phyloP scores from a whole-genome alignment of 306 rosid species.

The cucumber (Cucumis sativus) region DNA sequence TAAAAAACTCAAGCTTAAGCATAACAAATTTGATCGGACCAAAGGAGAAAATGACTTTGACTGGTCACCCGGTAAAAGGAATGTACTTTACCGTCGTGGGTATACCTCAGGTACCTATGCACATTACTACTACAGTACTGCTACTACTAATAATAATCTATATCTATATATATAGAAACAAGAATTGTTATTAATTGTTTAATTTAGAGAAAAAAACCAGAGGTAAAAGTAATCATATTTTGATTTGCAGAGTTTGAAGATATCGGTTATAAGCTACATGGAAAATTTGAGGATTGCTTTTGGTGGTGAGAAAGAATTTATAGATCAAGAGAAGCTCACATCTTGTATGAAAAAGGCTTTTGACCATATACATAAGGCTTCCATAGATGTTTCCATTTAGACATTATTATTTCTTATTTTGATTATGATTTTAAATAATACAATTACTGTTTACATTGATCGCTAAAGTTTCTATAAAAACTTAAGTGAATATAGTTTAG shows the following conservation, averaged over 20 bases:
- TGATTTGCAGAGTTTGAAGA: constrained; percentile 24
- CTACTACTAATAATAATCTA: too few species aligned
- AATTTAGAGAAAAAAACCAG: too few species aligned
- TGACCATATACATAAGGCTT: constrained; percentile 25
- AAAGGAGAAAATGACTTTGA: constrained; percentile 35
- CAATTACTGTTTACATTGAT: too few species aligned
- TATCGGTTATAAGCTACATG: constrained; percentile 39
- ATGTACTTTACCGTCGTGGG: constrained; percentile 30
- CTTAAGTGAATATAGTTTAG: too few species aligned
- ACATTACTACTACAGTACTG: too few species aligned
- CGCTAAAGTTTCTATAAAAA: too few species aligned
- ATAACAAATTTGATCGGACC: constrained; percentile 52
- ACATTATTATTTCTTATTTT: too few species aligned
- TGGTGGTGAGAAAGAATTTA: constrained; percentile 21
- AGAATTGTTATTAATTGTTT: too few species aligned
- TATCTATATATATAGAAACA: too few species aligned
- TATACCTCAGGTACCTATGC: constrained; percentile 24
- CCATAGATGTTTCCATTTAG: constrained; percentile 10
- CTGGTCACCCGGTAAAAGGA: constrained; percentile 26
- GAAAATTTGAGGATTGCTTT: constrained; percentile 22
- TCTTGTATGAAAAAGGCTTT: constrained; percentile 35
- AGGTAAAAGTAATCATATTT: too few species aligned
- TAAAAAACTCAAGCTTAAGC: constrained; percentile 28
- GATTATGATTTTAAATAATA: too few species aligned
- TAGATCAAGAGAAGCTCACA: constrained; percentile 28